Percentiles rank a stretch among this genome's conserved stretches.
Evolutionary conservation across 202 grass and related monocot species (phyloP).

Genomic region (Zoysia matrella): DNA sequence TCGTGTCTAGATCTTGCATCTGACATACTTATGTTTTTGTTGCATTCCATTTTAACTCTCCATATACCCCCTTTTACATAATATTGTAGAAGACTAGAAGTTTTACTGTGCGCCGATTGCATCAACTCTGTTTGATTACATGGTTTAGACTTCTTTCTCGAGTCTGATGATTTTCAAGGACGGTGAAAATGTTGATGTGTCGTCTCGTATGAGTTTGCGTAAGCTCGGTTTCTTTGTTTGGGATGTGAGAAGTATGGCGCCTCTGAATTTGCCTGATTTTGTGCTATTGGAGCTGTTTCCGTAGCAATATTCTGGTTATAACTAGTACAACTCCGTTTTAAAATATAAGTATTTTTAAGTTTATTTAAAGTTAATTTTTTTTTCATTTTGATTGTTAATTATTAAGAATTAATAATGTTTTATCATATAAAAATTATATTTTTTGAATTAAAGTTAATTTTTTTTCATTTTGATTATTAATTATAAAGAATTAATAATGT

Average conservation of each 20-base stretch:
- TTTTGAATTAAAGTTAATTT: too few relatives aligned
- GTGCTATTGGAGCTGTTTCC: neutral
- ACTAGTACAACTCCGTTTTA: too few relatives aligned
- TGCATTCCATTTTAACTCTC: slow-evolving; percentile 49
- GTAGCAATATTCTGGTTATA: too few relatives aligned
- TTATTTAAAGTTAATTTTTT: too few relatives aligned
- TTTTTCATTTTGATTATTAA: too few relatives aligned
- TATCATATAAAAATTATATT: too few relatives aligned
- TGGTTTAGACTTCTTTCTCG: neutral
- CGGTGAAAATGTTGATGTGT: neutral
- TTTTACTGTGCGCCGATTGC: slow-evolving; percentile 8
- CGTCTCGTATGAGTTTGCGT: neutral
- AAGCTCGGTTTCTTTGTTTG: neutral
- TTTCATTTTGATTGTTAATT: too few relatives aligned
- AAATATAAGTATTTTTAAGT: too few relatives aligned
- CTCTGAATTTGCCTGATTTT: neutral
- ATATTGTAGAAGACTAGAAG: slow-evolving; percentile 33
- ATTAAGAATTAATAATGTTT: too few relatives aligned
- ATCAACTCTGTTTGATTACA: neutral
- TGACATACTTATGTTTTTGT: slow-evolving; percentile 50
- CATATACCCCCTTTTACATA: slow-evolving; percentile 50
- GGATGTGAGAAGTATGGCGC: neutral
- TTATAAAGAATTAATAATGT: too few relatives aligned
- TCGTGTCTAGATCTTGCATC: slow-evolving; percentile 52
- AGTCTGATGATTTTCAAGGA: neutral